phyloP scores from a whole-genome alignment of 1,284 basidiomycete species.

The Phellinidium pouzarii region DNA sequence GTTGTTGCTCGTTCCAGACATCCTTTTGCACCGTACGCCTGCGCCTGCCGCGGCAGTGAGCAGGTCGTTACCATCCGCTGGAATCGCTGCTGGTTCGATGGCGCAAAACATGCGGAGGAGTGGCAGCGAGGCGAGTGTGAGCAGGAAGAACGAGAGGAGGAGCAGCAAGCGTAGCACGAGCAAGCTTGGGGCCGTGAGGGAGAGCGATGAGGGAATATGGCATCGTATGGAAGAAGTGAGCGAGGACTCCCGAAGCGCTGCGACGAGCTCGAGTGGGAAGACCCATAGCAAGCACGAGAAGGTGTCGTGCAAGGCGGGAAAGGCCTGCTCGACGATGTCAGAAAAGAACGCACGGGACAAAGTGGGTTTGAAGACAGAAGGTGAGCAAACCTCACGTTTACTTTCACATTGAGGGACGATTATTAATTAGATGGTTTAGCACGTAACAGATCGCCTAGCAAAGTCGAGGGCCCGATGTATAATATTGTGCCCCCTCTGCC shows the following conservation, averaged over 20 bases:
- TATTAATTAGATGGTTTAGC: neutral
- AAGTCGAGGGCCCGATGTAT: constrained; percentile 11
- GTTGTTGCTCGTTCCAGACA: constrained; percentile 13
- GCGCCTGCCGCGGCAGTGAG: neutral
- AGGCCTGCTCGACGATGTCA: constrained; percentile 9
- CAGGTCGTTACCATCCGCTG: neutral
- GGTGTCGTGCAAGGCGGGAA: neutral
- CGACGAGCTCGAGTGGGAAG: neutral
- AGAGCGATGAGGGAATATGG: neutral
- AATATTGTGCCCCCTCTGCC: constrained; percentile 14
- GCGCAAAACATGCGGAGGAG: constrained; percentile 8
- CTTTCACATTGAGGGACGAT: neutral
- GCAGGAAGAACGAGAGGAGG: neutral
- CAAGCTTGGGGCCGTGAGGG: neutral
- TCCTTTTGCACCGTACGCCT: constrained; percentile 3
- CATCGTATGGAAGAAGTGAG: neutral
- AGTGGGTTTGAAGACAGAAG: neutral
- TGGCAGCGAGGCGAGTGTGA: constrained; percentile 14
- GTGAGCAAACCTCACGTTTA: constrained; percentile 5
- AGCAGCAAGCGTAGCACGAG: neutral
- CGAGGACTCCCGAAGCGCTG: neutral
- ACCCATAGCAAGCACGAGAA: constrained; percentile 5
- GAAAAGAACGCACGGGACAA: constrained; percentile 1
- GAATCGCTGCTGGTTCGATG: neutral
- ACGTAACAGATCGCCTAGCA: constrained; percentile 2